A percentile compares a stretch with the other conserved stretches of the same genome.
Evolutionary conservation across 192 early-diverging fungal genomes (phyloP).

Genomic region (Umbelopsis isabellina): DNA sequence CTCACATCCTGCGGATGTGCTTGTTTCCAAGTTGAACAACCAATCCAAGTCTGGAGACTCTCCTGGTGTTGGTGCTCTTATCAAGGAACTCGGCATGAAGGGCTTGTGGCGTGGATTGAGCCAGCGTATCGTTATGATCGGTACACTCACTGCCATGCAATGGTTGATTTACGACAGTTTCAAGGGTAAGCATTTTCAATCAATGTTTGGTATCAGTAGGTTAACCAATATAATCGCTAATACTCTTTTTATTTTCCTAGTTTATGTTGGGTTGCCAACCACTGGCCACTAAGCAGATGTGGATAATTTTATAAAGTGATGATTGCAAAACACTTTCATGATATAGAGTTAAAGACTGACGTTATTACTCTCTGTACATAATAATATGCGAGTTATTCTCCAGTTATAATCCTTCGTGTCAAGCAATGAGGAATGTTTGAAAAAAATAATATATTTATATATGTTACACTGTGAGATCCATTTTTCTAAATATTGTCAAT

Average conservation of each 20-base stretch:
- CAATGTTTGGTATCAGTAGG: neutral
- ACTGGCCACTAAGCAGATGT: conserved; percentile 20
- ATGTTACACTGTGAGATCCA: too few relatives aligned
- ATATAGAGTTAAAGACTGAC: neutral
- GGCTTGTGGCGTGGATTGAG: conserved; percentile 82
- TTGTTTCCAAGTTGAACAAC: conserved; percentile 64
- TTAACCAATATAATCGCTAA: neutral
- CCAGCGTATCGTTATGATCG: conserved; percentile 91
- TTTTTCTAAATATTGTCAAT: too few relatives aligned
- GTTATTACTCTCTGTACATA: too few relatives aligned
- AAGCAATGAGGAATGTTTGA: too few relatives aligned
- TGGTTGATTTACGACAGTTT: conserved; percentile 86
- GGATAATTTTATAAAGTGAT: neutral
- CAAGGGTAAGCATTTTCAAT: conserved; percentile 50
- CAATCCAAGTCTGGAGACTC: conserved; percentile 21
- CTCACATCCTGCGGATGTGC: conserved; percentile 88
- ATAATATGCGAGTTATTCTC: too few relatives aligned
- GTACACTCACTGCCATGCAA: conserved; percentile 86
- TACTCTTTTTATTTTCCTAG: neutral
- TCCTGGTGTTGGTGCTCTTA: conserved; percentile 18
- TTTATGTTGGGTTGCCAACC: conserved; percentile 38
- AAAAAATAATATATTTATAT: too few relatives aligned
- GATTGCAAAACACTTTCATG: neutral
- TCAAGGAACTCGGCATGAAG: conserved; percentile 64
- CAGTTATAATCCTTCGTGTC: too few relatives aligned